Base-by-base conservation (phyloP, 2,329 filamentous ascomycete genomes). In the Nemania sp. region DNA sequence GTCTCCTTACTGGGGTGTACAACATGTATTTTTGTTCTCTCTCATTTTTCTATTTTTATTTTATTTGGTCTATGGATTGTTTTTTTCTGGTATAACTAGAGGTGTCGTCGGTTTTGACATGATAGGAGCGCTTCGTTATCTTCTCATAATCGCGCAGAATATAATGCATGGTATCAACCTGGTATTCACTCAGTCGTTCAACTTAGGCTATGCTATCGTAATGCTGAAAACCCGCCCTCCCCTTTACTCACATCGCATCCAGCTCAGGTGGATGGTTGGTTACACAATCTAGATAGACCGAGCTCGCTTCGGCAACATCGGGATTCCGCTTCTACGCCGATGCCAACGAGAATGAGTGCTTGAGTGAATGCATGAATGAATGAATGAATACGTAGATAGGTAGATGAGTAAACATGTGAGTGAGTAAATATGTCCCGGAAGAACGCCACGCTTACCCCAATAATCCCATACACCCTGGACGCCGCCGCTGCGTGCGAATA, bases 361-460 rank as follows among this genome's bases (percentile, higher is more conserved):
- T 29, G 29, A 18, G 20, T 6, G 32, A 37, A 35, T 35, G 34
- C 34, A 13, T 35, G 39, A 47, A 13, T 20, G n/a, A n/a, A n/a
- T n/a, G n/a, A 29, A 46, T 15, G 13, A 43, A 18, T 12, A 17
- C 2, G n/a, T 37, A 25, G n/a, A 46, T 25, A 46, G 20, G 51
- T n/a, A n/a, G n/a, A n/a, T n/a, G n/a, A n/a, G n/a, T n/a, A n/a
- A n/a, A n/a, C n/a, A n/a, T n/a, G n/a, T n/a, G n/a, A n/a, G n/a
- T 47, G 29, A 32, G 39, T 37, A 21, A 34, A 39, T 2, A 59
- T 34, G 34, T 59, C 54, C 59, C 50, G 47, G 43, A 46, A 25
- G 40, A 55, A 21, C 20, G 20, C 21, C 18, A 32, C 43, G 49
- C 40, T 49, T 57, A 60, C 57, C 57, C 60, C 57, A 57, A 57